Evolutionary conservation across 2,329 filamentous ascomycete species (phyloP).

Genomic region (Juglanconis sp.): DNA sequence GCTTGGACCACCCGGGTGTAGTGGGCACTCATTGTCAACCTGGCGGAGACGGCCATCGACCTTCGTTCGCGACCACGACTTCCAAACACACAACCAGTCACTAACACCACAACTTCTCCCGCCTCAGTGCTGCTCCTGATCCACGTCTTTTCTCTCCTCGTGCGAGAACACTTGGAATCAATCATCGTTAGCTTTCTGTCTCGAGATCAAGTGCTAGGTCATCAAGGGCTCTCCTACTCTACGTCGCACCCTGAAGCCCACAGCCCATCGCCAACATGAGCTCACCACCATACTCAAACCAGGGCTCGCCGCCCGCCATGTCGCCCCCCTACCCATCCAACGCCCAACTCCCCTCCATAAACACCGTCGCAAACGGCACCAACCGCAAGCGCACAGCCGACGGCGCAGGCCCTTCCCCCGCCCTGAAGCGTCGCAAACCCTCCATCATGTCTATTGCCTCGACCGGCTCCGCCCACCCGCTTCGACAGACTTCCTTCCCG

Average conservation of each 20-base stretch:
- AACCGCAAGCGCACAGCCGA: constrained; percentile 64
- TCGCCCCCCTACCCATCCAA: constrained; percentile 54
- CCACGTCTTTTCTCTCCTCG: no score
- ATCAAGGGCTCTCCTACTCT: neutral
- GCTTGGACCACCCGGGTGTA: neutral
- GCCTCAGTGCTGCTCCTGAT: neutral
- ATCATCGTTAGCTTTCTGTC: neutral
- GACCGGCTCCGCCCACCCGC: constrained; percentile 55
- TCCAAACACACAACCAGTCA: neutral
- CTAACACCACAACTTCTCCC: neutral
- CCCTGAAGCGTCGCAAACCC: constrained; percentile 67
- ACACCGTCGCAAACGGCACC: constrained; percentile 22
- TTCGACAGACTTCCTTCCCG: constrained; percentile 79
- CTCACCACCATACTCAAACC: constrained; percentile 48
- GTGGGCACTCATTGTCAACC: neutral
- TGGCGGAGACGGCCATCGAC: neutral
- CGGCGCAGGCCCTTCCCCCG: constrained; percentile 45
- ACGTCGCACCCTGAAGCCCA: neutral
- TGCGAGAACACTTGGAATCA: neutral
- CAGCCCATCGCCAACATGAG: constrained; percentile 40
- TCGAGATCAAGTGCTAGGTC: neutral
- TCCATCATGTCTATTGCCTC: constrained; percentile 59
- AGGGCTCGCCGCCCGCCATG: constrained; percentile 46
- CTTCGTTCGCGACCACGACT: neutral
- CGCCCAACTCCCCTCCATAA: constrained; percentile 42